A percentile compares a stretch with the other conserved stretches of the same genome.
Conservation (phyloP, 2,329 filamentous ascomycete species). For the Mariannaea elegans region DNA sequence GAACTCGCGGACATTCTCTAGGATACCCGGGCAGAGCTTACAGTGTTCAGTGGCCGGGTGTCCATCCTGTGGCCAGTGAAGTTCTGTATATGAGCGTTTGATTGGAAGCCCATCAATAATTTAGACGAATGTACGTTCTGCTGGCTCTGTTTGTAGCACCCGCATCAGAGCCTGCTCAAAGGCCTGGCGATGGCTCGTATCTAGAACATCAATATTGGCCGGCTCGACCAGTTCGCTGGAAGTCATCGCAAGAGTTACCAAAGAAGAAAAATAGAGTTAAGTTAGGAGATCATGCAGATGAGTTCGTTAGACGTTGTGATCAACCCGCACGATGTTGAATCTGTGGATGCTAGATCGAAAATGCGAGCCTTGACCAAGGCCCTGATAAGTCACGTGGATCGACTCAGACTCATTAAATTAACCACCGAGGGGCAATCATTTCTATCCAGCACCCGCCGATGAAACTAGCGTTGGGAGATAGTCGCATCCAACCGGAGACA, state of each 20-base stretch:
- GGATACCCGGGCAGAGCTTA: slow-evolving; percentile 5
- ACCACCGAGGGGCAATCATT: too few relatives aligned
- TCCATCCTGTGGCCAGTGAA: not conserved
- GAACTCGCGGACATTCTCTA: slow-evolving; percentile 13
- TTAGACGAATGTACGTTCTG: slow-evolving; percentile 13
- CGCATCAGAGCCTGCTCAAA: slow-evolving; percentile 1
- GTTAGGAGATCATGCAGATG: not conserved
- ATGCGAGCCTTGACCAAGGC: too few relatives aligned
- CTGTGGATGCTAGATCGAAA: not conserved
- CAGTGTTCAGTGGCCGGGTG: accelerated
- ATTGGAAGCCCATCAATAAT: slow-evolving; percentile 25
- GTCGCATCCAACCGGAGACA: too few relatives aligned
- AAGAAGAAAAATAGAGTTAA: not conserved
- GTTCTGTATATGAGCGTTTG: not conserved
- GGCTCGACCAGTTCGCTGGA: not conserved
- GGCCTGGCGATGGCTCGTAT: not conserved
- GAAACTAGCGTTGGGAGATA: too few relatives aligned
- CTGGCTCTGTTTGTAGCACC: not conserved
- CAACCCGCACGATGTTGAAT: not conserved
- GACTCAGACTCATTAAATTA: too few relatives aligned
- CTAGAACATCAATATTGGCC: not conserved
- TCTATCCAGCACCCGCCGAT: too few relatives aligned
- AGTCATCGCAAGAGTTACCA: not conserved
- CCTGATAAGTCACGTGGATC: too few relatives aligned
- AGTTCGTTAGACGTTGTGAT: not conserved